Percentiles rank a stretch among this genome's conserved stretches.
Conservation (phyloP, 441 rosid species). For the Populus hybrid region DNA sequence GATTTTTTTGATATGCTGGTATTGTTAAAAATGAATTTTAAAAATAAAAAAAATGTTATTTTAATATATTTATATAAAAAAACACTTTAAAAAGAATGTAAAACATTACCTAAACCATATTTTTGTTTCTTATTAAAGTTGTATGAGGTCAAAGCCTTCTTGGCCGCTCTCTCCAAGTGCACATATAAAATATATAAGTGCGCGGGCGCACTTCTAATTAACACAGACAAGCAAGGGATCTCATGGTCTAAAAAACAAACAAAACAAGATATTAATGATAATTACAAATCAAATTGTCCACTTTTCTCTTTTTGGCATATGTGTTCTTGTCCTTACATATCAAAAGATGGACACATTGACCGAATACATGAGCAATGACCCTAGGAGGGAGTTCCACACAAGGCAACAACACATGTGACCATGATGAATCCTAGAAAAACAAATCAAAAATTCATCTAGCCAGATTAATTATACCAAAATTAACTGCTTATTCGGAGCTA, state of each 20-base stretch:
- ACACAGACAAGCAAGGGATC: not conserved
- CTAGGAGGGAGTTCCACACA: no score
- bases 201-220: not conserved
- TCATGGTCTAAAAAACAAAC: not conserved
- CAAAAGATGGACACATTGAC: not conserved
- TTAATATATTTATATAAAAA: not conserved
- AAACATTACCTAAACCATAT: not conserved
- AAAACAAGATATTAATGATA: not conserved
- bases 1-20: no score
- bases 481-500: not conserved
- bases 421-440: not conserved
- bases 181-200: no score
- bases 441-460: not conserved
- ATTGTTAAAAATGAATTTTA: no score
- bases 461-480: not conserved
- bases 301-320: not conserved
- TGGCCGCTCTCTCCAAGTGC: not conserved
- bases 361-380: no score
- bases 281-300: not conserved
- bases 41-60: not conserved
- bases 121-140: slow-evolving; percentile 10
- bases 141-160: slow-evolving; percentile 19
- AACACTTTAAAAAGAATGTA: no score
- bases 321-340: not conserved
- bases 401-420: not conserved